A percentile compares a stretch with the other conserved stretches of the same genome.
Conservation (phyloP, 805 yeast species). For the Ogataea pilisensis region DNA sequence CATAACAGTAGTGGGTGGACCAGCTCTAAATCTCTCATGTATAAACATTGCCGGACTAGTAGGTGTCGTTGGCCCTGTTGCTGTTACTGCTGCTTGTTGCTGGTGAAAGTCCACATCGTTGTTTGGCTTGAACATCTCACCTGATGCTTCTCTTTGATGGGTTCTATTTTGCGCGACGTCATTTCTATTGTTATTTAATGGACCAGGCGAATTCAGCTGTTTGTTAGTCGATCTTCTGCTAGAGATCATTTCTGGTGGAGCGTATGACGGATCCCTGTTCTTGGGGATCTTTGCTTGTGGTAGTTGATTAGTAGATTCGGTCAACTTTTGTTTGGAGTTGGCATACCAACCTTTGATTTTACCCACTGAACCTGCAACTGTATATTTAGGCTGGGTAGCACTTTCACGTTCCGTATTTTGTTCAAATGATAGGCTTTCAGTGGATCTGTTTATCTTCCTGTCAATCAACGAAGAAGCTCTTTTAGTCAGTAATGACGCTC, state of each 20-base stretch:
- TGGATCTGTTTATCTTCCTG: conserved; percentile 6
- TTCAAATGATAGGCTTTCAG: neutral
- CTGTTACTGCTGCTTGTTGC: conserved; percentile 1
- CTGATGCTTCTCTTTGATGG: conserved; percentile 4
- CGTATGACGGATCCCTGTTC: conserved; percentile 14
- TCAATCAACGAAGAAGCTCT: conserved; percentile 9
- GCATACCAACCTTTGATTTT: conserved; percentile 70
- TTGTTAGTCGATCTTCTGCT: conserved; percentile 37
- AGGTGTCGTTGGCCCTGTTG: conserved; percentile 3
- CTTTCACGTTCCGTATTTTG: neutral
- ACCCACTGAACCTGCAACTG: conserved; percentile 43
- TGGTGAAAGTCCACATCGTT: too few relatives aligned
- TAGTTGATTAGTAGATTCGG: conserved; percentile 7
- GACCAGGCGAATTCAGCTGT: neutral
- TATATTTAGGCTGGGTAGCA: conserved; percentile 6
- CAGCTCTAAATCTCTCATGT: conserved; percentile 18
- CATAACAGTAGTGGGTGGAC: conserved; percentile 4
- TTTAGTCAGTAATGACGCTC: conserved; percentile 12
- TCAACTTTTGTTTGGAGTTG: conserved; percentile 35
- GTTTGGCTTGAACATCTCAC: conserved; percentile 7
- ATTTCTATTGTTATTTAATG: neutral
- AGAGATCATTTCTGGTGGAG: conserved; percentile 66
- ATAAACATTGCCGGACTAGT: conserved; percentile 26
- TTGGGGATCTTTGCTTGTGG: neutral
- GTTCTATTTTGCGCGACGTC: neutral